These are phyloP conservation scores for Yamadazyma phyllophila DNA, from an alignment of 805 yeast species.

Conservation along the genomic window DNA sequence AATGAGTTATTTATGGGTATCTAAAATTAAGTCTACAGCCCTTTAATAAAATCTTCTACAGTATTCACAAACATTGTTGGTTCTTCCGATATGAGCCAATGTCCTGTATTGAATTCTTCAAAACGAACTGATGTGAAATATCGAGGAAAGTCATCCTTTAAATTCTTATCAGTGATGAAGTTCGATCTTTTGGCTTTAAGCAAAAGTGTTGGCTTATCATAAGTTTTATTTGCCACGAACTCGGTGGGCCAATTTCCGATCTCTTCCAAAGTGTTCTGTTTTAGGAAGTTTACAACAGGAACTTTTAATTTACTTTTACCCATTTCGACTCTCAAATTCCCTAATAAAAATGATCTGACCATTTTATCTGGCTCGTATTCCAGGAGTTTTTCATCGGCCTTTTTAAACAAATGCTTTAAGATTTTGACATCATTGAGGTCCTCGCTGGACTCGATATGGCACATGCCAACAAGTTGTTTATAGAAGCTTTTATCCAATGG, in stretches of 20 bases:
- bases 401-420: background rate
- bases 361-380: slow-evolving; percentile 22
- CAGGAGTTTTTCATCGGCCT: slow-evolving; percentile 22
- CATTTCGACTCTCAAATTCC: slow-evolving; percentile 27
- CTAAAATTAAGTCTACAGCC: too few species aligned
- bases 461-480: slow-evolving; percentile 38
- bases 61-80: slow-evolving; percentile 28
- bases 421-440: background rate
- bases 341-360: slow-evolving; percentile 37
- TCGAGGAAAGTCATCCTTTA: slow-evolving; percentile 18
- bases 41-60: slow-evolving; percentile 9
- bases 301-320: slow-evolving; percentile 8
- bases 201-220: slow-evolving; percentile 37
- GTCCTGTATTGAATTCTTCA: slow-evolving; percentile 29
- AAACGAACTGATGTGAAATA: slow-evolving; percentile 23
- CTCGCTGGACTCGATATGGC: slow-evolving; percentile 26
- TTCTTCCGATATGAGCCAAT: slow-evolving; percentile 41
- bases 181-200: slow-evolving; percentile 43
- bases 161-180: slow-evolving; percentile 35
- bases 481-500: slow-evolving; percentile 34
- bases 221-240: slow-evolving; percentile 11
- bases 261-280: slow-evolving; percentile 15
- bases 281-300: slow-evolving; percentile 24
- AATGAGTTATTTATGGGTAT: background rate
- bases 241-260: slow-evolving; percentile 27